phyloP scores from a whole-genome alignment of 2,329 filamentous ascomycete species.

The Cladosporium phlei region DNA sequence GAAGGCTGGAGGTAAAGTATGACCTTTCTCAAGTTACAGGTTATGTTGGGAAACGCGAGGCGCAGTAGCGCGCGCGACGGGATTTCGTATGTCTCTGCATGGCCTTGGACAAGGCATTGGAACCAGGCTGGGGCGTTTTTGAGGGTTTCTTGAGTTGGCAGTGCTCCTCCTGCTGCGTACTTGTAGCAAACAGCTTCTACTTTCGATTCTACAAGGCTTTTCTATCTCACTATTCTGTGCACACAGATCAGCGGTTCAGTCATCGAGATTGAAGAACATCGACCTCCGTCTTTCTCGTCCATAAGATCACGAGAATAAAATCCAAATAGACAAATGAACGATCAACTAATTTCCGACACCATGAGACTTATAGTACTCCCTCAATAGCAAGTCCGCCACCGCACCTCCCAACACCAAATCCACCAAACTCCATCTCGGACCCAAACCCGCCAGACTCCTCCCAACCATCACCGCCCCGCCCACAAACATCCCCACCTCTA shows the following conservation, averaged over 20 bases:
- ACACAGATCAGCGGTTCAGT: too few relatives aligned
- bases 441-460: conserved; percentile 22
- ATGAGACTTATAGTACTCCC: conserved; percentile 32
- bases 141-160: not conserved
- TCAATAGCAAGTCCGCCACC: conserved; percentile 28
- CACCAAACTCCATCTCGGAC: conserved; percentile 25
- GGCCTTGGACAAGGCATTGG: conserved; percentile 7
- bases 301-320: too few relatives aligned
- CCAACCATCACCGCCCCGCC: conserved; percentile 23
- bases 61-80: conserved; percentile 1
- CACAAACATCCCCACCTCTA: conserved; percentile 27
- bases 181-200: too few relatives aligned
- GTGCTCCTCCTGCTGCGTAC: not conserved
- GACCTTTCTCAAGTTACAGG: not conserved
- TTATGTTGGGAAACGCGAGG: not conserved
- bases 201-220: too few relatives aligned
- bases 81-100: conserved; percentile 3
- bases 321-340: too few relatives aligned
- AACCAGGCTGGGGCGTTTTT: not conserved
- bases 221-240: too few relatives aligned
- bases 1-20: not conserved
- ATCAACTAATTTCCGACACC: too few relatives aligned
- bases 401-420: conserved; percentile 29
- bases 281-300: too few relatives aligned
- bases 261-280: too few relatives aligned